These are phyloP conservation scores for Cystobasidium pallidum DNA, from an alignment of 1,284 basidiomycete species.

Conservation along the genomic window DNA sequence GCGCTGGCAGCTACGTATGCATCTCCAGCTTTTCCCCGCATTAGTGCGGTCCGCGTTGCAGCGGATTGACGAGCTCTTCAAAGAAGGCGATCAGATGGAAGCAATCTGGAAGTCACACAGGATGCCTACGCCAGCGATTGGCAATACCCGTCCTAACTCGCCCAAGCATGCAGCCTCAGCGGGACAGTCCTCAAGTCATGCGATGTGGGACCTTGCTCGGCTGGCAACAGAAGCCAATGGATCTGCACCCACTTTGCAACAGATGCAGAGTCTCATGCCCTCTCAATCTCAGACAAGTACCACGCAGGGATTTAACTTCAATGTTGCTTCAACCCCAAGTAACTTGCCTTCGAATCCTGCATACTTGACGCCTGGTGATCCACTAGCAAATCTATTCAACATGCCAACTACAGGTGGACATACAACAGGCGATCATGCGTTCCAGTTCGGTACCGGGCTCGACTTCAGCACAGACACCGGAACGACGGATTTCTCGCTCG, in stretches of 20 bases:
- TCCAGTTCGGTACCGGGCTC: constrained; percentile 4
- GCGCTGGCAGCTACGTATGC: constrained; percentile 33
- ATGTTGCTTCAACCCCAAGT: background rate
- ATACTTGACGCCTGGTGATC: background rate
- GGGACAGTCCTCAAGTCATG: background rate
- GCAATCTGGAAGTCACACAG: constrained; percentile 21
- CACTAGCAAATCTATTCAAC: constrained; percentile 17
- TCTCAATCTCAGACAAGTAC: constrained; percentile 1
- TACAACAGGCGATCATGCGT: background rate
- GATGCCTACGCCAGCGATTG: constrained; percentile 1
- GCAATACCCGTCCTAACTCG: constrained; percentile 22
- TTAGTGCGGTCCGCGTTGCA: constrained; percentile 10
- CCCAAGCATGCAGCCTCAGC: background rate
- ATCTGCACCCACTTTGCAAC: background rate
- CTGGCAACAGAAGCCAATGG: constrained; percentile 20
- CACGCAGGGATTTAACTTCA: constrained; percentile 17
- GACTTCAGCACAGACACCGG: constrained; percentile 7
- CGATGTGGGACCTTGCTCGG: constrained; percentile 19
- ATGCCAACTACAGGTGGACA: background rate
- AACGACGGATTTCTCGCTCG: constrained; percentile 22
- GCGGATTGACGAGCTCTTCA: constrained; percentile 27
- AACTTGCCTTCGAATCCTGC: constrained; percentile 1
- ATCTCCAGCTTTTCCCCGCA: constrained; percentile 17
- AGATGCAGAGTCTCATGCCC: constrained; percentile 1
- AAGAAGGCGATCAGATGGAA: constrained; percentile 22